phyloP scores from a whole-genome alignment of 768 basidiomycete species.

The Serendipita sp. region DNA sequence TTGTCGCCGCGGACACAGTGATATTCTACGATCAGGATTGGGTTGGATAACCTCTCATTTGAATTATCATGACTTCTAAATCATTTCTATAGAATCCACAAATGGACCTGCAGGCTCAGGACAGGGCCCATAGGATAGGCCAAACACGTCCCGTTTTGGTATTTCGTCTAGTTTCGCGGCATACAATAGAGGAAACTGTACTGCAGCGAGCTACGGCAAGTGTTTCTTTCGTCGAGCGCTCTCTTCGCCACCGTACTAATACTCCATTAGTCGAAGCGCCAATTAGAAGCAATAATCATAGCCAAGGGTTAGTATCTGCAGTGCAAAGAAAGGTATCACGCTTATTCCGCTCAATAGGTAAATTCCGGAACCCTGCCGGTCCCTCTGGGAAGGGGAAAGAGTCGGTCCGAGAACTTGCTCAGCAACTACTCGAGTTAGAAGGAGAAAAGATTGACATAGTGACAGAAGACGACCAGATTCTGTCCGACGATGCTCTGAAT shows the following conservation, averaged over 20 bases:
- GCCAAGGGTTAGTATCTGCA: constrained; percentile 48
- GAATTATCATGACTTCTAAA: constrained; percentile 16
- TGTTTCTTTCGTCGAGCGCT: no score
- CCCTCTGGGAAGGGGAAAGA: constrained; percentile 28
- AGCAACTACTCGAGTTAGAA: constrained; percentile 60
- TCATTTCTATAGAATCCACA: constrained; percentile 93
- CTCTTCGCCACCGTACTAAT: background rate
- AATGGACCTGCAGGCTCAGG: constrained; percentile 93
- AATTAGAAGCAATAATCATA: constrained; percentile 89
- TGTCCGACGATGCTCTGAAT: constrained; percentile 70
- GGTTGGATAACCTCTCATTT: constrained; percentile 41
- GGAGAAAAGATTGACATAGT: constrained; percentile 85
- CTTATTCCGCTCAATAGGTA: constrained; percentile 30
- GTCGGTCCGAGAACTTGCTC: constrained; percentile 67
- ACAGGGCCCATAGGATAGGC: constrained; percentile 90
- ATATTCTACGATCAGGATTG: constrained; percentile 91
- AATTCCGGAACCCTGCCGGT: constrained; percentile 60
- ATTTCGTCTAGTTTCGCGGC: constrained; percentile 70
- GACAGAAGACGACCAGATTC: constrained; percentile 52
- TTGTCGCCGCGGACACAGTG: constrained; percentile 75
- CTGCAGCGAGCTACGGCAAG: constrained; percentile 73
- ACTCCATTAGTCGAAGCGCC: constrained; percentile 40
- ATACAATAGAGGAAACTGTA: constrained; percentile 86
- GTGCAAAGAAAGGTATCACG: background rate
- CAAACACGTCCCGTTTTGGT: constrained; percentile 84